Evolutionary conservation across 768 basidiomycete genomes (phyloP).

Genomic region (Bullera alba): DNA sequence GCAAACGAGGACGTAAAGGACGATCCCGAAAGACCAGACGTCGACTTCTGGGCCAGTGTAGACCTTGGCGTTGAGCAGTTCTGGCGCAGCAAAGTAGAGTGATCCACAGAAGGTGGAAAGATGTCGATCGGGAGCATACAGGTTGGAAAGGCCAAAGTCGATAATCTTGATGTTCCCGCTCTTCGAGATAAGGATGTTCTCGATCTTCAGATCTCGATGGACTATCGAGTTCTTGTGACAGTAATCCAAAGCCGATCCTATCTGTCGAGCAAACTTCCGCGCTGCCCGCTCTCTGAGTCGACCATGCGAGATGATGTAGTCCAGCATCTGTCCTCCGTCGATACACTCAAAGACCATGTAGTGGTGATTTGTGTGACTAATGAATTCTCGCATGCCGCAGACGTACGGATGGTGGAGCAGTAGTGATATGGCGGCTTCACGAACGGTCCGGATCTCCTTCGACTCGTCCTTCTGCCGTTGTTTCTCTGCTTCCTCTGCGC

Average conservation of each 20-base stretch:
- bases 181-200: slow-evolving; percentile 98
- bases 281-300: slow-evolving; percentile 90
- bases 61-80: slow-evolving; percentile 89
- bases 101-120: slow-evolving; percentile 96
- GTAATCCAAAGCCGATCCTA: slow-evolving; percentile 91
- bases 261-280: slow-evolving; percentile 94
- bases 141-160: slow-evolving; percentile 95
- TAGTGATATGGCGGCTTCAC: slow-evolving; percentile 91
- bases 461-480: slow-evolving; percentile 80
- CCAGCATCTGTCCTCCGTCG: slow-evolving; percentile 98
- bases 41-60: slow-evolving; percentile 98
- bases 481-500: slow-evolving; percentile 53
- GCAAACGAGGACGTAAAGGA: slow-evolving; percentile 93
- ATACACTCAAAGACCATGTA: slow-evolving; percentile 99
- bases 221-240: slow-evolving; percentile 97
- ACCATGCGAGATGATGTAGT: slow-evolving; percentile 98
- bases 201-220: slow-evolving; percentile 96
- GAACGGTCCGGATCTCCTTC: slow-evolving; percentile 91
- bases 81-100: slow-evolving; percentile 96
- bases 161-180: slow-evolving; percentile 99
- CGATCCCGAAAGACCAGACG: slow-evolving; percentile 98
- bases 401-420: slow-evolving; percentile 97
- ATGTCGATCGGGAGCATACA: slow-evolving; percentile 73
- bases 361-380: slow-evolving; percentile 93
- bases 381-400: slow-evolving; percentile 99